phyloP scores from a whole-genome alignment of 305 asterid species.

The Withania somnifera region DNA sequence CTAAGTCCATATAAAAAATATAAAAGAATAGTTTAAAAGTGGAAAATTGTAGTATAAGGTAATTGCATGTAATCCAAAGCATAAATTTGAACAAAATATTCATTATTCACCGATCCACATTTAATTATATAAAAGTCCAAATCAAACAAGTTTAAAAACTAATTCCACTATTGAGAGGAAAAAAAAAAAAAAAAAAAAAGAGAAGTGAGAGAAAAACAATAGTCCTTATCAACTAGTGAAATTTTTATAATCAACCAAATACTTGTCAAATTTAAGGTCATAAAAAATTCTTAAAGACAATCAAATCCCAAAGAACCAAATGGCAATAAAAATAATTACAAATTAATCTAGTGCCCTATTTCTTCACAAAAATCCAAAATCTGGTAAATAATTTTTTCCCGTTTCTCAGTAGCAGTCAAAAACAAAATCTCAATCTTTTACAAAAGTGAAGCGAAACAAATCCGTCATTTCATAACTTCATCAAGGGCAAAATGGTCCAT shows the following conservation, averaged over 20 bases:
- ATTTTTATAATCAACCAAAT: neutral
- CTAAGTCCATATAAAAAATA: too few species aligned
- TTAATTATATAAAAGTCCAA: neutral
- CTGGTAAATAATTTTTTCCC: slow-evolving; percentile 14
- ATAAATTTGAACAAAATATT: neutral
- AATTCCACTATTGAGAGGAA: neutral
- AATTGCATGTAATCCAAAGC: neutral
- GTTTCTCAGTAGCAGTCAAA: slow-evolving; percentile 37
- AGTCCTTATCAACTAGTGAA: slow-evolving; percentile 3
- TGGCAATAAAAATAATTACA: slow-evolving; percentile 16
- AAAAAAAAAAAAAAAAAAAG: too few species aligned
- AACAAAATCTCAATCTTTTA: slow-evolving; percentile 36
- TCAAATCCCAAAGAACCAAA: neutral
- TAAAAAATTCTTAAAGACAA: neutral
- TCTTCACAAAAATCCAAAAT: slow-evolving; percentile 5
- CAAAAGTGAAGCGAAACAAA: slow-evolving; percentile 29
- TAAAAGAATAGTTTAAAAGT: neutral
- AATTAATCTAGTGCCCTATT: neutral
- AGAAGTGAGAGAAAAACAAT: neutral
- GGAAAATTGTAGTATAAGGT: neutral
- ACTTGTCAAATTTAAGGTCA: neutral
- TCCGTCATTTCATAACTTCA: slow-evolving; percentile 28
- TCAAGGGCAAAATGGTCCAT: slow-evolving; percentile 32
- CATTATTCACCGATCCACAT: neutral
- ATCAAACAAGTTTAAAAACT: neutral